These are phyloP conservation scores for Gnomoniopsis sp. DNA, from an alignment of 2,329 filamentous ascomycete species.

Conservation along the genomic window DNA sequence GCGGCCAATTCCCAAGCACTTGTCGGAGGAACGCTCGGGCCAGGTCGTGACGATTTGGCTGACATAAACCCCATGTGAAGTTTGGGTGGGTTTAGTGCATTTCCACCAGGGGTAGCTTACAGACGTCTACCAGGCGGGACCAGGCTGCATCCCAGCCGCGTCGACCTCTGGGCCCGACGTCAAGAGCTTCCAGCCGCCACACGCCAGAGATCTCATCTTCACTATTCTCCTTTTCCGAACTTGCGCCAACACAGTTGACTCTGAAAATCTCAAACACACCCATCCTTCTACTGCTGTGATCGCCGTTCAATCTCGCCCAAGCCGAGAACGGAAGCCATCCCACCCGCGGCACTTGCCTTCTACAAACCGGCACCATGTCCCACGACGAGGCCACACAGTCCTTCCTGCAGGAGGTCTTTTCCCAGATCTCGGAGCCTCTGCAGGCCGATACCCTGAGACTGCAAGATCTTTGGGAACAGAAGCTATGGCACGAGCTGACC, in stretches of 20 bases:
- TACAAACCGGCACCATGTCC: conserved; percentile 49
- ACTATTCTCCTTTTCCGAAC: not conserved
- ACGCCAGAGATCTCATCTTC: conserved; percentile 6
- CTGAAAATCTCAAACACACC: not conserved
- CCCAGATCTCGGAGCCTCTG: conserved; percentile 63
- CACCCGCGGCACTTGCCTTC: conserved; percentile 6
- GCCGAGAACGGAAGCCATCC: not conserved
- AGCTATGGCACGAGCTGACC: conserved; percentile 98
- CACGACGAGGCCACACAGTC: conserved; percentile 84
- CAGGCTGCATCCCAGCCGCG: conserved; percentile 43
- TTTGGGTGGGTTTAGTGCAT: not conserved
- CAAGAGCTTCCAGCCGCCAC: conserved; percentile 16
- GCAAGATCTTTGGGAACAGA: conserved; percentile 96
- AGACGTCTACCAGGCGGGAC: conserved; percentile 13
- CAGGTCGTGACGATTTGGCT: conserved; percentile 1
- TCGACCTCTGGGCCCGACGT: conserved; percentile 23
- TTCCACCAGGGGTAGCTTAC: conserved; percentile 19
- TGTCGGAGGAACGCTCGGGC: conserved; percentile 12
- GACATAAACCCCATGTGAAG: conserved; percentile 7
- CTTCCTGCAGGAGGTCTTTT: conserved; percentile 58
- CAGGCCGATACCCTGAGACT: conserved; percentile 87
- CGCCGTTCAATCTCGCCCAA: not conserved
- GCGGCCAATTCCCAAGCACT: conserved; percentile 18
- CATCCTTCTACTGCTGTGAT: not conserved
- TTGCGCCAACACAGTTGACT: not conserved